Percentiles rank a stretch among this genome's conserved stretches.
Conservation (phyloP, 1,139 yeast species). For the Candida sp. region DNA sequence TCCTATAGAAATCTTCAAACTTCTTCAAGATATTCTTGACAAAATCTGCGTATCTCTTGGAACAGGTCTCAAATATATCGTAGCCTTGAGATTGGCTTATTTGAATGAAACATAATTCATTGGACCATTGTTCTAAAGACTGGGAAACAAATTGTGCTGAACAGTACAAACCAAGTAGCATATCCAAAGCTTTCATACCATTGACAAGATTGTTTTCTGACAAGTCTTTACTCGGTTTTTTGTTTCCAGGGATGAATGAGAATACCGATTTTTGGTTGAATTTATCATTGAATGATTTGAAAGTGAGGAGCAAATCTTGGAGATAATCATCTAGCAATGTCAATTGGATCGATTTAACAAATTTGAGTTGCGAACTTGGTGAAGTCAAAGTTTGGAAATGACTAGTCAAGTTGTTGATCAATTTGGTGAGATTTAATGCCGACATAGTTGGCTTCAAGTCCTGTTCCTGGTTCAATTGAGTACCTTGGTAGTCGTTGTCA, state of each 20-base stretch:
- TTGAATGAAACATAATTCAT: conserved; percentile 61
- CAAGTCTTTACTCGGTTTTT: conserved; percentile 11
- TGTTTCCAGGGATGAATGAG: conserved; percentile 35
- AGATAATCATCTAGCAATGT: conserved; percentile 59
- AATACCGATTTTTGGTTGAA: conserved; percentile 35
- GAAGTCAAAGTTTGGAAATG: conserved; percentile 58
- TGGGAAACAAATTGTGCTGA: conserved; percentile 53
- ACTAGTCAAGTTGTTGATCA: conserved; percentile 65
- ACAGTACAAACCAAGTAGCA: conserved; percentile 59
- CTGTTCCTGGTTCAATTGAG: conserved; percentile 18
- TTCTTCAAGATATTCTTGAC: conserved; percentile 34
- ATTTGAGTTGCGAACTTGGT: conserved; percentile 62
- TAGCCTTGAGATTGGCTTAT: conserved; percentile 26
- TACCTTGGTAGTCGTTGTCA: conserved; percentile 56
- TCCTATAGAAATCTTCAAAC: conserved; percentile 43
- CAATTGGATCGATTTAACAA: conserved; percentile 69
- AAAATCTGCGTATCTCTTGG: conserved; percentile 44
- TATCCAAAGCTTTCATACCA: conserved; percentile 42
- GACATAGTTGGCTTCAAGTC: conserved; percentile 62
- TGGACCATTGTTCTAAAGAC: conserved; percentile 60
- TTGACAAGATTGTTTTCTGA: conserved; percentile 10
- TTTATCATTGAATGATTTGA: conserved; percentile 44
- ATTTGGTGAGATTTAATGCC: conserved; percentile 55
- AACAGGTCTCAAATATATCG: conserved; percentile 55
- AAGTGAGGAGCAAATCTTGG: conserved; percentile 44